A percentile compares a stretch with the other conserved stretches of the same genome.
Conservation (phyloP, 768 basidiomycete genomes). For the Lentinula sp. region DNA sequence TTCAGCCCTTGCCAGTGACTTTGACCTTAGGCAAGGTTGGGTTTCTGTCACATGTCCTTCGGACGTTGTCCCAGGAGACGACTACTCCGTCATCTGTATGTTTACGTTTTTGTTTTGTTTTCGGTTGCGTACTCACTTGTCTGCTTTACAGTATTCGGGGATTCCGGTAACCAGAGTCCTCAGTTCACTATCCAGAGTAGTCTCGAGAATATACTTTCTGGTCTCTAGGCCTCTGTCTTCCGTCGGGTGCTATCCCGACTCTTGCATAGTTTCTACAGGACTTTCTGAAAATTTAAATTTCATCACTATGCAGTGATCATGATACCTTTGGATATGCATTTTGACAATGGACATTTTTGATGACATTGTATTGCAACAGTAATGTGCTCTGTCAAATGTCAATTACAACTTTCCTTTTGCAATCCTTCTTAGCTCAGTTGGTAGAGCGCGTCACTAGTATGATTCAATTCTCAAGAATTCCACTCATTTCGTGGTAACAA, state of each 20-base stretch:
- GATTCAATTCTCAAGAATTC: too few relatives aligned
- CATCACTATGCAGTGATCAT: not conserved
- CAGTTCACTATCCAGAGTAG: conserved; percentile 16
- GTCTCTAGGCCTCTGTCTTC: not conserved
- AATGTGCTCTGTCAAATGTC: too few relatives aligned
- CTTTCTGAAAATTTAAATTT: not conserved
- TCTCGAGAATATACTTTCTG: not conserved
- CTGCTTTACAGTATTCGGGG: conserved; percentile 22
- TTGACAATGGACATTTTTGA: not conserved
- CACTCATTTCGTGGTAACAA: too few relatives aligned
- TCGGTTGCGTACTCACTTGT: not conserved
- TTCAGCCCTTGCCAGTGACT: conserved; percentile 12
- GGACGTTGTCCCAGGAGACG: conserved; percentile 8
- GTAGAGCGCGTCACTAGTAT: conserved; percentile 53
- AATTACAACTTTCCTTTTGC: too few relatives aligned
- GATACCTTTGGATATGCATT: not conserved
- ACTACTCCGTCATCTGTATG: conserved; percentile 21
- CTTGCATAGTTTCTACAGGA: not conserved
- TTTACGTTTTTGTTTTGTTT: not conserved
- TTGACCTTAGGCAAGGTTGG: conserved; percentile 15
- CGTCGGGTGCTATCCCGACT: too few relatives aligned
- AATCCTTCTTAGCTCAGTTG: conserved; percentile 50
- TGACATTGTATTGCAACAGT: too few relatives aligned
- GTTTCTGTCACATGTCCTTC: conserved; percentile 14
- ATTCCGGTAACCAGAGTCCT: conserved; percentile 23